These are phyloP conservation scores for Akanthomyces lecanii DNA, from an alignment of 2,329 filamentous ascomycete species.

Conservation along the genomic window DNA sequence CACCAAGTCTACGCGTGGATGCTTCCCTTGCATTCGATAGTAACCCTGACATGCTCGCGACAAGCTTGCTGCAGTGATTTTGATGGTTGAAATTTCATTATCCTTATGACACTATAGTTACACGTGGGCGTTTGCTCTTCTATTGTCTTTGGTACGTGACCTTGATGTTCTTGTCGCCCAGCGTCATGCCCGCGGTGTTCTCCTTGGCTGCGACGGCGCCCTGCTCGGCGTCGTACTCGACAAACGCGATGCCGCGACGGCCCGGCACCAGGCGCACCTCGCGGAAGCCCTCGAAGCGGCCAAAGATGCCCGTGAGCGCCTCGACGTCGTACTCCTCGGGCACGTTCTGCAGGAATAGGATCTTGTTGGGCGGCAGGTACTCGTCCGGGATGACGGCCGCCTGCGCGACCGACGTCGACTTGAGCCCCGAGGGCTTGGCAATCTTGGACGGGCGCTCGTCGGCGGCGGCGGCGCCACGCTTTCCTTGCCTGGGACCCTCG, in stretches of 20 bases:
- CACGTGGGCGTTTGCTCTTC: not conserved
- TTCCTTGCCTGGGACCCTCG: conserved; percentile 72
- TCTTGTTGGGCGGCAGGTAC: conserved; percentile 96
- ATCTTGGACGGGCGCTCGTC: conserved; percentile 63
- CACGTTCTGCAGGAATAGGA: conserved; percentile 87
- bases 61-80: too few relatives aligned
- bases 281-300: conserved; percentile 86
- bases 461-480: conserved; percentile 49
- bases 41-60: too few relatives aligned
- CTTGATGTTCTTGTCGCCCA: conserved; percentile 77
- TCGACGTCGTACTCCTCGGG: conserved; percentile 84
- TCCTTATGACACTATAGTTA: conserved; percentile 10
- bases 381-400: conserved; percentile 87
- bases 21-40: too few relatives aligned
- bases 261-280: conserved; percentile 88
- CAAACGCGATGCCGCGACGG: conserved; percentile 84
- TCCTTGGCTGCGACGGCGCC: conserved; percentile 93
- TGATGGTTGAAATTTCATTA: not conserved
- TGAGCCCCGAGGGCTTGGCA: conserved; percentile 59
- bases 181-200: conserved; percentile 77
- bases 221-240: conserved; percentile 88
- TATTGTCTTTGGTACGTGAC: conserved; percentile 95
- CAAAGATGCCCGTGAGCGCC: conserved; percentile 73
- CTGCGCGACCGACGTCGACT: conserved; percentile 64
- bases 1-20: not conserved